These are phyloP conservation scores for Salix suchowensis DNA, from an alignment of 345 rosid genomes.

Conservation along the genomic window DNA sequence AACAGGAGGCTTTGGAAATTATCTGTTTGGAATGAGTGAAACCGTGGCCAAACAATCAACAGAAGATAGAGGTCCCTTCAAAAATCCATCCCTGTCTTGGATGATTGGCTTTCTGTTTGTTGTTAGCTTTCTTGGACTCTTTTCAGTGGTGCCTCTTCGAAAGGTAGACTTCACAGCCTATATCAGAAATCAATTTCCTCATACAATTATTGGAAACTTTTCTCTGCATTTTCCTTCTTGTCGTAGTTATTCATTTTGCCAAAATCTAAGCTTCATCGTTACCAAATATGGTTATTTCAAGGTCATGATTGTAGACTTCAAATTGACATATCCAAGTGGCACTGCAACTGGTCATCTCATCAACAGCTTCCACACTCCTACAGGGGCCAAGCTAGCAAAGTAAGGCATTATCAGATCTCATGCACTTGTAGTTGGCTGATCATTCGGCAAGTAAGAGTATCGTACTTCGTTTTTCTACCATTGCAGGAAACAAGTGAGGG, in stretches of 20 bases:
- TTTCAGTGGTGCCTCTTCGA: slow-evolving; percentile 31
- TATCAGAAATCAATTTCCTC: background rate
- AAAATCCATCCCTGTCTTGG: slow-evolving; percentile 27
- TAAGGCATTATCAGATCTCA: background rate
- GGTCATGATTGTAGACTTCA: slow-evolving; percentile 32
- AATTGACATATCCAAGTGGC: slow-evolving; percentile 36
- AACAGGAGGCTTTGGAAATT: slow-evolving; percentile 34
- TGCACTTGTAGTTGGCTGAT: background rate
- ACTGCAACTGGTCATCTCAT: slow-evolving; percentile 35
- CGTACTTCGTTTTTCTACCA: background rate
- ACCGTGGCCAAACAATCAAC: slow-evolving; percentile 19
- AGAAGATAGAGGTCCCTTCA: slow-evolving; percentile 3
- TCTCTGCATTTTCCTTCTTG: background rate
- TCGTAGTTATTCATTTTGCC: background rate
- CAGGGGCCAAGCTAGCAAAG: slow-evolving; percentile 35
- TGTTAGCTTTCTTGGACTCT: slow-evolving; percentile 34
- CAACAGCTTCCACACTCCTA: slow-evolving; percentile 36
- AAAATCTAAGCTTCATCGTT: background rate
- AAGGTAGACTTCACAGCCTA: slow-evolving; percentile 10
- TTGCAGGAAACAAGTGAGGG: slow-evolving; percentile 26
- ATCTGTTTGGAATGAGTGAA: slow-evolving; percentile 32
- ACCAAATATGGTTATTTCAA: background rate
- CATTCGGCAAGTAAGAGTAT: background rate
- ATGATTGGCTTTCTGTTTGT: slow-evolving; percentile 31
- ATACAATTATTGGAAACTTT: background rate